Conservation (phyloP, 2,329 filamentous ascomycete species). For the Paecilomyces formosus region DNA sequence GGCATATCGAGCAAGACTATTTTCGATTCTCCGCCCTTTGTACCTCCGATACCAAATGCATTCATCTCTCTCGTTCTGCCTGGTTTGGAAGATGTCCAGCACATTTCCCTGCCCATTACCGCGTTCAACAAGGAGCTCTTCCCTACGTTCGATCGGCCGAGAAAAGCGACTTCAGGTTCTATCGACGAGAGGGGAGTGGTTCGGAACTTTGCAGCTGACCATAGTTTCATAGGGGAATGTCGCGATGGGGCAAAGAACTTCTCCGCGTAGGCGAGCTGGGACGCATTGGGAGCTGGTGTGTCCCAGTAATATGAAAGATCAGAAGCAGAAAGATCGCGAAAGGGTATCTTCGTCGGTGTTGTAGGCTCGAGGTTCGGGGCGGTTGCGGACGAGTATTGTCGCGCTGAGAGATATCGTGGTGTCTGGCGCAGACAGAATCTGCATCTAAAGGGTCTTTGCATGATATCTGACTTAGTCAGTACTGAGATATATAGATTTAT, state of each 20-base stretch:
- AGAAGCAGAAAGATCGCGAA: constrained; percentile 23
- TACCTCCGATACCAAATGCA: constrained; percentile 54
- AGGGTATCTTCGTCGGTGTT: constrained; percentile 18
- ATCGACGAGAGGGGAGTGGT: constrained; percentile 46
- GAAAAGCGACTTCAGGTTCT: constrained; percentile 57
- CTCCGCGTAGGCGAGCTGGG: constrained; percentile 39
- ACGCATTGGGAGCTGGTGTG: constrained; percentile 35
- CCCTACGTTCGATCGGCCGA: constrained; percentile 64
- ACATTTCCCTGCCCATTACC: constrained; percentile 46
- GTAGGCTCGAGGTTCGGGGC: constrained; percentile 3
- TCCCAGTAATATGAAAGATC: constrained; percentile 45
- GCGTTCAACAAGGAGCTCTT: constrained; percentile 62
- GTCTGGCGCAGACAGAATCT: constrained; percentile 5
- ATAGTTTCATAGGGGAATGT: constrained; percentile 49
- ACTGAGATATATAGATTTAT: neutral
- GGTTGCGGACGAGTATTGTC: constrained; percentile 6
- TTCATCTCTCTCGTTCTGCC: constrained; percentile 61
- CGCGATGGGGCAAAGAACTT: constrained; percentile 39
- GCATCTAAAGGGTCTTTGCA: constrained; percentile 4
- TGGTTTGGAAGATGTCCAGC: constrained; percentile 51
- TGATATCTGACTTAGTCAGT: constrained; percentile 1
- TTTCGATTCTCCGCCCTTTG: constrained; percentile 34
- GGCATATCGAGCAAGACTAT: constrained; percentile 63
- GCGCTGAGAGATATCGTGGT: neutral
- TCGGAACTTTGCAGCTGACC: constrained; percentile 54